Conservation (phyloP, 129 eudicot genomes). For the Escallonia rubra region DNA sequence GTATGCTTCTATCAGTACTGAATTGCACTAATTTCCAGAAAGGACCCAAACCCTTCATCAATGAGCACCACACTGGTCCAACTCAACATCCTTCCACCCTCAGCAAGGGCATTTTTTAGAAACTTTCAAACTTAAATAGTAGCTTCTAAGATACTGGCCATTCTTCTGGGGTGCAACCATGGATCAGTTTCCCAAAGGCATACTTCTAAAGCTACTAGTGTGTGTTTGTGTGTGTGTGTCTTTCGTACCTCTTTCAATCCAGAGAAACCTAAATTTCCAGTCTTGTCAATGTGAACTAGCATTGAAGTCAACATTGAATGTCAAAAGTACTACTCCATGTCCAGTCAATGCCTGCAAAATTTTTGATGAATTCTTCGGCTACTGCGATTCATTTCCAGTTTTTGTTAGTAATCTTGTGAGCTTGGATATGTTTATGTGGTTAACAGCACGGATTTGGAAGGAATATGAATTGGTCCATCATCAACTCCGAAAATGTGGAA, state of each 20-base stretch:
- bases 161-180: too few species aligned
- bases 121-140: neutral
- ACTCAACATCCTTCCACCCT: neutral
- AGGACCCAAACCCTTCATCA: neutral
- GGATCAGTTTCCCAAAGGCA: neutral
- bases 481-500: slow-evolving; percentile 64
- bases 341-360: neutral
- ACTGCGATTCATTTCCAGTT: neutral
- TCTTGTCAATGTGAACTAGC: neutral
- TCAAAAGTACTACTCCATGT: neutral
- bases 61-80: neutral
- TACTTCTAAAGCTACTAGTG: too few species aligned
- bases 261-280: neutral
- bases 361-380: neutral
- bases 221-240: too few species aligned
- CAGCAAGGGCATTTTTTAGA: neutral
- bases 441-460: slow-evolving; percentile 96
- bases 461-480: slow-evolving; percentile 72
- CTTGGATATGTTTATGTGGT: slow-evolving; percentile 13
- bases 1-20: slow-evolving; percentile 20
- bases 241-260: neutral
- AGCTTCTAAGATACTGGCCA: neutral
- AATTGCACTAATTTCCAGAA: neutral
- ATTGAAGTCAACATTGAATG: neutral
- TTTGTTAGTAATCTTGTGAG: neutral